These are phyloP conservation scores for Talaromyces proteolyticus DNA, from an alignment of 495 filamentous ascomycete species.

Conservation along the genomic window DNA sequence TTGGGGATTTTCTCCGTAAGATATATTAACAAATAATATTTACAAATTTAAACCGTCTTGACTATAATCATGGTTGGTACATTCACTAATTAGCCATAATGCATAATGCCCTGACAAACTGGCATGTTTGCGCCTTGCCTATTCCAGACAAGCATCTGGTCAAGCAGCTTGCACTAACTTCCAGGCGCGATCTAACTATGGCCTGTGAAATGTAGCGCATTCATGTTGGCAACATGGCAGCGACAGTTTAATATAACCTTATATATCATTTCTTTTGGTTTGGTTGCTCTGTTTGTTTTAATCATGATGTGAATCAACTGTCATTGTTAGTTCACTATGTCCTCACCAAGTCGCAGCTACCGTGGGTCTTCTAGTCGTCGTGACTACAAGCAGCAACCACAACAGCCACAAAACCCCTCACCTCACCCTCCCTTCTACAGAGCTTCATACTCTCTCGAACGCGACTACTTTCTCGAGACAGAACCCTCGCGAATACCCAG, in stretches of 20 bases:
- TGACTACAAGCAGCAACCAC: conserved; percentile 16
- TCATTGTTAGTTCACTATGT: conserved; percentile 9
- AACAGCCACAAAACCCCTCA: conserved; percentile 2
- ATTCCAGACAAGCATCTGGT: background rate
- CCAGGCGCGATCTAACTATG: background rate
- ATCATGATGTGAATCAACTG: conserved; percentile 2
- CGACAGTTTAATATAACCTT: too few species aligned
- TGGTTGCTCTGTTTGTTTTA: conserved; percentile 1
- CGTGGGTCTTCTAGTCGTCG: conserved; percentile 23
- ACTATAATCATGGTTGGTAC: background rate
- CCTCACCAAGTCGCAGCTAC: conserved; percentile 18
- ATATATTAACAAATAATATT: background rate
- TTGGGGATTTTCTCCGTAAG: background rate
- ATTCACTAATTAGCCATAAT: too few species aligned
- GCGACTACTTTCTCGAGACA: conserved; percentile 14
- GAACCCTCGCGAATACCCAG: conserved; percentile 24
- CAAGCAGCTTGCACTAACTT: too few species aligned
- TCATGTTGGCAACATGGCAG: background rate
- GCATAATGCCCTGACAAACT: background rate
- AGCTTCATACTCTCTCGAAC: conserved; percentile 19
- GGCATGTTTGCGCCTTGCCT: background rate
- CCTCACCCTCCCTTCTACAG: conserved; percentile 24
- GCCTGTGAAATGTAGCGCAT: background rate
- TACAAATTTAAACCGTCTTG: background rate
- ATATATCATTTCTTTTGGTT: background rate